Percentiles rank a stretch among this genome's conserved stretches.
Evolutionary conservation across 2,329 filamentous ascomycete genomes (phyloP).

Genomic region (Bimuria novae-zelandiae): DNA sequence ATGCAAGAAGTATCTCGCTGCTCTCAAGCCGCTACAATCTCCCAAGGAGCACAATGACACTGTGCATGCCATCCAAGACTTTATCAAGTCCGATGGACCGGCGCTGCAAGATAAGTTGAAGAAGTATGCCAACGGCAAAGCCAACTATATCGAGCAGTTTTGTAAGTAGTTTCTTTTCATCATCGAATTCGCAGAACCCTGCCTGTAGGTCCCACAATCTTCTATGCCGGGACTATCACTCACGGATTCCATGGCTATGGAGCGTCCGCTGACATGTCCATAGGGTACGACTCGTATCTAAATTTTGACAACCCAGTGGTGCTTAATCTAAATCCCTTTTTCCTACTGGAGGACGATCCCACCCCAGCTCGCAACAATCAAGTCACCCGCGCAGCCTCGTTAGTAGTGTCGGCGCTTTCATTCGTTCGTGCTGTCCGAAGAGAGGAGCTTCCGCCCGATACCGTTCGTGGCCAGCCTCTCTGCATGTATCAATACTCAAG

Average conservation of each 20-base stretch:
- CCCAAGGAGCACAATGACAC: conserved; percentile 83
- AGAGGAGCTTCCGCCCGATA: conserved; percentile 91
- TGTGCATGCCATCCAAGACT: conserved; percentile 77
- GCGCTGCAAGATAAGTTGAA: conserved; percentile 86
- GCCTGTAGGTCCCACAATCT: conserved; percentile 10
- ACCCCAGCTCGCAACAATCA: conserved; percentile 96
- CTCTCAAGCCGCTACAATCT: conserved; percentile 80
- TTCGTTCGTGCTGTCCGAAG: conserved; percentile 92
- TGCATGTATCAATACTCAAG: conserved; percentile 99
- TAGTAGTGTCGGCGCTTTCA: conserved; percentile 86
- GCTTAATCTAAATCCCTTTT: conserved; percentile 96
- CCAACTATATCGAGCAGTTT: conserved; percentile 98
- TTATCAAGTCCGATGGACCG: conserved; percentile 78
- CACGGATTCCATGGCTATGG: conserved; percentile 9
- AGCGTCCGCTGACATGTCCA: conserved; percentile 26
- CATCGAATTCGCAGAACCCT: too few relatives aligned
- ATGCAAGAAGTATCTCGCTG: conserved; percentile 77
- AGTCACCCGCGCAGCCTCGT: conserved; percentile 88
- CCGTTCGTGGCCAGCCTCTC: conserved; percentile 77
- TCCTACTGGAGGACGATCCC: conserved; percentile 94
- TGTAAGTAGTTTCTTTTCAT: conserved; percentile 65
- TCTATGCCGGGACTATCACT: conserved; percentile 11
- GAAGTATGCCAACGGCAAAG: conserved; percentile 85
- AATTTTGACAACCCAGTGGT: conserved; percentile 98
- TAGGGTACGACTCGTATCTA: conserved; percentile 98